Percentiles rank a stretch among this genome's conserved stretches.
These are phyloP conservation scores for Euphorbia peplus DNA, from an alignment of 345 rosid species.

Conservation along the genomic window DNA sequence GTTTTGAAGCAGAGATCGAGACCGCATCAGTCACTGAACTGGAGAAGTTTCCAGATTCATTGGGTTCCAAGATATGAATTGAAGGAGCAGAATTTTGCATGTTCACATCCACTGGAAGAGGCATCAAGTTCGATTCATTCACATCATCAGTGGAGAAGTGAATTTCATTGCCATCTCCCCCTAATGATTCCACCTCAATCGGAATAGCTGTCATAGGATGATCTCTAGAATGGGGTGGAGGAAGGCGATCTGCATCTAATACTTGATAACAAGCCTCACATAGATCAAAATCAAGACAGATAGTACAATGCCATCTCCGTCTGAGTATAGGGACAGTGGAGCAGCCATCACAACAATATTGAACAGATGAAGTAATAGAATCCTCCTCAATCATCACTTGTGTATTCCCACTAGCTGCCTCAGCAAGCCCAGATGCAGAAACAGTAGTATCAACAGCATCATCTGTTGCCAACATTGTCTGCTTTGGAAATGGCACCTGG, in stretches of 20 bases:
- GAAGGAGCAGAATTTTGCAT: conserved; percentile 70
- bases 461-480: conserved; percentile 80
- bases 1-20: conserved; percentile 91
- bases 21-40: conserved; percentile 64
- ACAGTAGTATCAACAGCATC: conserved; percentile 63
- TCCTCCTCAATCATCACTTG: conserved; percentile 96
- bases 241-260: conserved; percentile 76
- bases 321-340: conserved; percentile 93
- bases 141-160: conserved; percentile 74
- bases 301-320: conserved; percentile 97
- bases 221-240: conserved; percentile 89
- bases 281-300: conserved; percentile 96
- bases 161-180: conserved; percentile 75
- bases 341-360: conserved; percentile 98
- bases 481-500: conserved; percentile 99
- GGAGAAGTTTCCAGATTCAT: conserved; percentile 77
- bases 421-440: conserved; percentile 54
- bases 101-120: conserved; percentile 42
- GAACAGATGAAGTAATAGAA: conserved; percentile 90
- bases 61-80: conserved; percentile 90
- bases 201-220: conserved; percentile 96
- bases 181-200: conserved; percentile 86
- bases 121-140: conserved; percentile 52
- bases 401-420: conserved; percentile 57
- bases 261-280: conserved; percentile 96